Evolutionary conservation across 768 basidiomycete genomes (phyloP), one percentile per base, ranked within the genome.

Genomic region (Lentinula aciculospora): DNA sequence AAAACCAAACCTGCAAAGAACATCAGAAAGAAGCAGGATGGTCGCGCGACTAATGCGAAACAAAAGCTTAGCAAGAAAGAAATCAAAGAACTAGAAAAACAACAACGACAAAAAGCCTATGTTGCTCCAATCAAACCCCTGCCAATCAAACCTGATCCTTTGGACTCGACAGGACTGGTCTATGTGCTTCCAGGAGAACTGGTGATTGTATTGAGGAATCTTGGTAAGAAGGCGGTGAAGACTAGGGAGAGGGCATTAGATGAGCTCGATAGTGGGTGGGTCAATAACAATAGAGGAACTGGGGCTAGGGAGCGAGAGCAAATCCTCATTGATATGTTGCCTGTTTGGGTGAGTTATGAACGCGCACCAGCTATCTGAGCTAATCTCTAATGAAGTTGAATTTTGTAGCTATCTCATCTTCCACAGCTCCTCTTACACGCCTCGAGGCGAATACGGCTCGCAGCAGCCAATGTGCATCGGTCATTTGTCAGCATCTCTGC

Each of bases 201-300:
- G 21, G 77, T 94, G 6, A 83, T 98, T 47, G 81, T 94, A 2
- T 77, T 98, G 54, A 75, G 93, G 49, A 81, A 82, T 61, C 75
- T 98, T 53, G 85, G 82, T 27, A 98, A 98, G 81, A 96, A 96
- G 74, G 93, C 95, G 57, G 80, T 81, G 27, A 80, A 92, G 28
- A 98, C 96, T 1, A 89, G 91, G 69, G 72, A 79, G 21, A 84
- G 86, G 64, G 95, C 92, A 0, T 72, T 98, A 61, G 94, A 97
- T 66, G 95, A 96, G 59, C 71, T 98, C 28, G 80, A 83, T 63
- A 67, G 73, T 7, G 78, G 68, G 1, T 93, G 89, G 88, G 74
- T 92, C 3, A 82, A 83, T 25, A 78, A 74, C 44, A 77, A 77
- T 39, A 44, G 42, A 44, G 65, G 69, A 60, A 71, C 69, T 46